Evolutionary conservation across 2,329 filamentous ascomycete species (phyloP).

Genomic region (Coniosporium tulheliwenetii): DNA sequence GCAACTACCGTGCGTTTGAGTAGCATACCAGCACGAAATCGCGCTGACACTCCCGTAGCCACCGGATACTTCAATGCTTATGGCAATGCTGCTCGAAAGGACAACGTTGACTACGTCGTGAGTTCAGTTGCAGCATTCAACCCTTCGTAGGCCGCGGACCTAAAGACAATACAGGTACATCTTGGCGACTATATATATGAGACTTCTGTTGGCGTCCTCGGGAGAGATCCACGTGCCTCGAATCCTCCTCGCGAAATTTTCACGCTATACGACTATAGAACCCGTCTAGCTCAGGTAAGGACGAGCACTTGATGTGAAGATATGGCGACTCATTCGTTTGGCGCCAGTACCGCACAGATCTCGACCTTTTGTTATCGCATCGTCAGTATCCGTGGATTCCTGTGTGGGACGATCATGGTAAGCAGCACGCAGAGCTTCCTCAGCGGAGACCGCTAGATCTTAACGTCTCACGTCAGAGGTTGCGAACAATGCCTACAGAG

Average conservation of each 20-base stretch:
- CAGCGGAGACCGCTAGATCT: slow-evolving; percentile 21
- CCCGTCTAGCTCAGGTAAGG: slow-evolving; percentile 27
- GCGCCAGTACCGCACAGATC: slow-evolving; percentile 48
- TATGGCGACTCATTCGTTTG: slow-evolving; percentile 19
- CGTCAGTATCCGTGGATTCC: slow-evolving; percentile 35
- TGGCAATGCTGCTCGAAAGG: slow-evolving; percentile 13
- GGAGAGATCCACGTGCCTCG: slow-evolving; percentile 10
- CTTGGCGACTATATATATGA: slow-evolving; percentile 50
- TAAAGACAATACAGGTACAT: slow-evolving; percentile 19
- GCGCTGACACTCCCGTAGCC: slow-evolving; percentile 8
- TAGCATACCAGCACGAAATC: too few species aligned
- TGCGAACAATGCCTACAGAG: slow-evolving; percentile 46
- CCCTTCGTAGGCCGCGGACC: too few species aligned
- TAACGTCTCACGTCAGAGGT: slow-evolving; percentile 31
- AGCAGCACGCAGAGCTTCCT: slow-evolving; percentile 23
- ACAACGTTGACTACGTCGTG: slow-evolving; percentile 31
- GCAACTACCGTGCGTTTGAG: slow-evolving; percentile 41
- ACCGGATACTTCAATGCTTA: slow-evolving; percentile 27
- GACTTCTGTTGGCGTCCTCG: slow-evolving; percentile 25
- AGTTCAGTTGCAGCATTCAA: neutral
- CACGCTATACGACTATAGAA: slow-evolving; percentile 37
- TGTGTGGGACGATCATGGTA: slow-evolving; percentile 46
- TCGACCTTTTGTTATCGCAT: slow-evolving; percentile 41
- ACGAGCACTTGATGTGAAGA: slow-evolving; percentile 30
- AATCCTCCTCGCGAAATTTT: slow-evolving; percentile 28